Conservation (phyloP, 768 basidiomycete species). For the Hemileccinum impolitum region DNA sequence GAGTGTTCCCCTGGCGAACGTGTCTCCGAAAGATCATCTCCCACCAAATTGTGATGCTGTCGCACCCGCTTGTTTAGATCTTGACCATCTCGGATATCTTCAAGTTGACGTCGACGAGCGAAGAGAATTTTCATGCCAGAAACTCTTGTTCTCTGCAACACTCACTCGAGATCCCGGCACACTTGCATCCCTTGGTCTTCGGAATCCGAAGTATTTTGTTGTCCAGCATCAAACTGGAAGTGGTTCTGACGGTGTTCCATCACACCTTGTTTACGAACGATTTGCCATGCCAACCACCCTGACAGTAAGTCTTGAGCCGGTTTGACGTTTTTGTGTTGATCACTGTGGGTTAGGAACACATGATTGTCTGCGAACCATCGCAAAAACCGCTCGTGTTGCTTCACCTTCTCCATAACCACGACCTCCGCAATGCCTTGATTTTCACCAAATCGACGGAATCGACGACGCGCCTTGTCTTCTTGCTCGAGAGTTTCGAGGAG, state of each 20-base stretch:
- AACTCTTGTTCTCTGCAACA: slow-evolving; percentile 94
- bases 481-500: slow-evolving; percentile 80
- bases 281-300: slow-evolving; percentile 81
- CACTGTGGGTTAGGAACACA: slow-evolving; percentile 64
- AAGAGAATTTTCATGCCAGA: slow-evolving; percentile 76
- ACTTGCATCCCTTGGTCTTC: slow-evolving; percentile 75
- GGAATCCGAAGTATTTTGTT: slow-evolving; percentile 83
- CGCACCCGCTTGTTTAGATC: slow-evolving; percentile 54
- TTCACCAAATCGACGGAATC: slow-evolving; percentile 99
- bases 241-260: slow-evolving; percentile 35
- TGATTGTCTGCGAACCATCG: slow-evolving; percentile 73
- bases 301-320: slow-evolving; percentile 42
- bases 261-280: slow-evolving; percentile 65
- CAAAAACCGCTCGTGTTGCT: slow-evolving; percentile 89
- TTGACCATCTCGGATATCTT: slow-evolving; percentile 15
- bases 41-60: slow-evolving; percentile 40
- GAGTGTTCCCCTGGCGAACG: neutral
- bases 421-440: slow-evolving; percentile 71
- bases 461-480: slow-evolving; percentile 71
- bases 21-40: slow-evolving; percentile 4
- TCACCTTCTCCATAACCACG: slow-evolving; percentile 67
- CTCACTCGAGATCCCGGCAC: slow-evolving; percentile 93
- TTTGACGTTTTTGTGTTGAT: slow-evolving; percentile 1
- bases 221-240: slow-evolving; percentile 53
- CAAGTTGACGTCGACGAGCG: slow-evolving; percentile 55